Percentiles rank a stretch among this genome's conserved stretches.
These are phyloP conservation scores for Sapria himalayana DNA, from an alignment of 345 rosid species.

Conservation along the genomic window DNA sequence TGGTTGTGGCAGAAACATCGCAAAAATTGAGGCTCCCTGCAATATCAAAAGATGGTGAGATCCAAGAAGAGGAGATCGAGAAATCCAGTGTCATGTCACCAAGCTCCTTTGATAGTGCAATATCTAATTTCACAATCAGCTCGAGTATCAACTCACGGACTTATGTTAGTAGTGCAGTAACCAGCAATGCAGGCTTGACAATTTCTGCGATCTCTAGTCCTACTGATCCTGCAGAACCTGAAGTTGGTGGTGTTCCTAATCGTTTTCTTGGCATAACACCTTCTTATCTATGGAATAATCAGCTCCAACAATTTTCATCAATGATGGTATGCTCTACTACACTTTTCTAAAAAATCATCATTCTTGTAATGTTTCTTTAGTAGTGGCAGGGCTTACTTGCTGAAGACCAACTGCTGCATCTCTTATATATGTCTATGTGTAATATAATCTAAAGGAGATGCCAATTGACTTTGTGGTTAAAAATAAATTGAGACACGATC, in stretches of 20 bases:
- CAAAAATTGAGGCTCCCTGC: slow-evolving; percentile 87
- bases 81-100: slow-evolving; percentile 71
- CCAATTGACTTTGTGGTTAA: too few species aligned
- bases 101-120: slow-evolving; percentile 73
- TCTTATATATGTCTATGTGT: too few species aligned
- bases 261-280: slow-evolving; percentile 87
- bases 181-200: slow-evolving; percentile 20
- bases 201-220: slow-evolving; percentile 18
- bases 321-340: slow-evolving; percentile 55
- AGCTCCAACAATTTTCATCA: slow-evolving; percentile 46
- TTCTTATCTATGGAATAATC: slow-evolving; percentile 66
- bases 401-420: too few species aligned
- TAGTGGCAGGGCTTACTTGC: too few species aligned
- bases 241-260: slow-evolving; percentile 84
- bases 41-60: slow-evolving; percentile 77
- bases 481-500: too few species aligned
- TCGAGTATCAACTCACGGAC: slow-evolving; percentile 48
- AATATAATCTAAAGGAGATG: too few species aligned
- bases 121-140: slow-evolving; percentile 50
- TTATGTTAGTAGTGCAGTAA: slow-evolving; percentile 34
- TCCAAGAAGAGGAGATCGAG: slow-evolving; percentile 83
- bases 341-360: too few species aligned
- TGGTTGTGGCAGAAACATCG: slow-evolving; percentile 92
- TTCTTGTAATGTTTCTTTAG: too few species aligned
- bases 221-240: slow-evolving; percentile 38